A percentile compares a stretch with the other conserved stretches of the same genome.
These are phyloP conservation scores for Candida hungchunana DNA, from an alignment of 805 yeast genomes.

Conservation along the genomic window DNA sequence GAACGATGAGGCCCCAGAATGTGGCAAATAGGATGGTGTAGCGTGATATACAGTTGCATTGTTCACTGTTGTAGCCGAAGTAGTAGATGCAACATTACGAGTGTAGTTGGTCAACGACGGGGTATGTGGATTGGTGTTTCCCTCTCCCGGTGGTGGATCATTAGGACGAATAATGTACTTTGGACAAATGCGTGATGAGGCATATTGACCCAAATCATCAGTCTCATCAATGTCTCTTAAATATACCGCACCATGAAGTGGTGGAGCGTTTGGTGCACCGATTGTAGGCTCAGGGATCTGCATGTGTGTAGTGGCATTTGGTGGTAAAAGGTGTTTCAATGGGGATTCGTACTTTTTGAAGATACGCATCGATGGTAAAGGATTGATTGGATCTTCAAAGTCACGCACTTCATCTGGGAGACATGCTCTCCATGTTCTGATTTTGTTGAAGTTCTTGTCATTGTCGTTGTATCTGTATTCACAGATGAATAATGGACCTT, in stretches of 20 bases:
- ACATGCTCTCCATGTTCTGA: slow-evolving; percentile 98
- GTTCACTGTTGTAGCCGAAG: slow-evolving; percentile 11
- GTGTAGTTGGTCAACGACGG: slow-evolving; percentile 22
- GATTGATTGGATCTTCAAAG: slow-evolving; percentile 71
- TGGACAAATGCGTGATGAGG: slow-evolving; percentile 44
- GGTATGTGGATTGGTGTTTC: slow-evolving; percentile 13
- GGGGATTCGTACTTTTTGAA: slow-evolving; percentile 82
- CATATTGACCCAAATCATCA: slow-evolving; percentile 80
- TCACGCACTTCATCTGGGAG: slow-evolving; percentile 94
- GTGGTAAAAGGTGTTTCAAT: slow-evolving; percentile 68
- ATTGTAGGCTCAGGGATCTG: slow-evolving; percentile 78
- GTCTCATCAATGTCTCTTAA: slow-evolving; percentile 66
- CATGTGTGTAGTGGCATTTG: slow-evolving; percentile 67
- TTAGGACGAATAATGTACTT: slow-evolving; percentile 41
- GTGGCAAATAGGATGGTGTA: slow-evolving; percentile 23
- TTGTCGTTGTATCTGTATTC: slow-evolving; percentile 91
- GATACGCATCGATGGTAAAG: slow-evolving; percentile 62
- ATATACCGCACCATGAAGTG: slow-evolving; percentile 90
- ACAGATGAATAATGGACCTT: slow-evolving; percentile 86
- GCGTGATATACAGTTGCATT: slow-evolving; percentile 27
- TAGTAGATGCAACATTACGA: slow-evolving; percentile 15
- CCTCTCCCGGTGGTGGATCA: slow-evolving; percentile 31
- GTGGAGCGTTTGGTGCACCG: slow-evolving; percentile 86
- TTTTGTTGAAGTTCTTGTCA: slow-evolving; percentile 87
- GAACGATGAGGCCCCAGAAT: slow-evolving; percentile 29